A percentile compares a stretch with the other conserved stretches of the same genome.
Conservation (phyloP, 2,329 filamentous ascomycete genomes). For the Cladosporium sp. region DNA sequence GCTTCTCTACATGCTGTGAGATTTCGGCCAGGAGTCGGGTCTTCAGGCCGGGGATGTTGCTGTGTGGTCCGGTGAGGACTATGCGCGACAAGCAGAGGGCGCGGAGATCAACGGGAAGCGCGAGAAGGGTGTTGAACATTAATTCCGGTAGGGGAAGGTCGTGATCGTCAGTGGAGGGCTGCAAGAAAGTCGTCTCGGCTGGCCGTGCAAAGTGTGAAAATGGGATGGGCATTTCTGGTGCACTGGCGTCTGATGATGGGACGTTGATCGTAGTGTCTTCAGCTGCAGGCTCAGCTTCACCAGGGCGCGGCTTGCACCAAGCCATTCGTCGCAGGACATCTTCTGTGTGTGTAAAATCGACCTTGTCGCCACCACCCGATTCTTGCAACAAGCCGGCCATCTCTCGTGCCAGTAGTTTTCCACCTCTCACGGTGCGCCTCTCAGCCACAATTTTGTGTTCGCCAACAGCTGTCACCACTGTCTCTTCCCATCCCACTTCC, state of each 20-base stretch:
- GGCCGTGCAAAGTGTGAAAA: constrained; percentile 69
- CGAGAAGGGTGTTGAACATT: constrained; percentile 70
- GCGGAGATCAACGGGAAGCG: constrained; percentile 75
- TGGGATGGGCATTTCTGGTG: constrained; percentile 53
- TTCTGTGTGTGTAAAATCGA: constrained; percentile 71
- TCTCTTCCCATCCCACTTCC: constrained; percentile 91
- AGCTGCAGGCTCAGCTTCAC: constrained; percentile 2
- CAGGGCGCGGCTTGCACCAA: constrained; percentile 55
- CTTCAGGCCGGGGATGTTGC: constrained; percentile 74
- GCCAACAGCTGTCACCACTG: constrained; percentile 77
- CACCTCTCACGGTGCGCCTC: constrained; percentile 68
- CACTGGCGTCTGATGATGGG: constrained; percentile 30
- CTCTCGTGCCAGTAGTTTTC: constrained; percentile 65
- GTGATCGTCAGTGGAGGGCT: constrained; percentile 67
- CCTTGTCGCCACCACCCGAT: constrained; percentile 36
- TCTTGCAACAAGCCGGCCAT: constrained; percentile 62
- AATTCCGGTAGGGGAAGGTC: constrained; percentile 75
- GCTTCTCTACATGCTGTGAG: constrained; percentile 57
- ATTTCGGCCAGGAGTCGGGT: constrained; percentile 73
- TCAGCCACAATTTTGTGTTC: constrained; percentile 80
- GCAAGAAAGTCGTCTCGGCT: constrained; percentile 72
- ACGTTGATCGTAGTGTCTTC: constrained; percentile 19
- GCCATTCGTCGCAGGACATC: constrained; percentile 70
- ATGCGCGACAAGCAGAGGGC: constrained; percentile 85
- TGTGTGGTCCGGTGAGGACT: constrained; percentile 77